Conservation (phyloP, 768 basidiomycete genomes). For the Leccinum arenicola region DNA sequence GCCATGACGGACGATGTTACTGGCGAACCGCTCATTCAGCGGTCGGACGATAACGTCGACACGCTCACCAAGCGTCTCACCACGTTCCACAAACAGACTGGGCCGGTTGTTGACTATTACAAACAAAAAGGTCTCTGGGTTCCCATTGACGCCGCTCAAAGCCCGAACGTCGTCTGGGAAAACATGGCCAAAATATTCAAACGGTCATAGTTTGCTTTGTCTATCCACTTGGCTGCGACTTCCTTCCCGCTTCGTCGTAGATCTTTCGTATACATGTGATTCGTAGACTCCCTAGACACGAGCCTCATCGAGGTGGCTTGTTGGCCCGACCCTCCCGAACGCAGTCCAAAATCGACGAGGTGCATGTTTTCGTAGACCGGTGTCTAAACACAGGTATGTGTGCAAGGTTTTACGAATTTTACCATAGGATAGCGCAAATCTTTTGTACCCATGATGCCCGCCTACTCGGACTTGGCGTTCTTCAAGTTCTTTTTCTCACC, state of each 20-base stretch:
- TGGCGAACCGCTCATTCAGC: constrained; percentile 94
- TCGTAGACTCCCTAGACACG: constrained; percentile 18
- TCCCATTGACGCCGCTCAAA: constrained; percentile 91
- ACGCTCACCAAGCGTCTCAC: constrained; percentile 84
- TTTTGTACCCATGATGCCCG: background rate
- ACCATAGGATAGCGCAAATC: constrained; percentile 5
- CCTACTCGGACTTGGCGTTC: constrained; percentile 29
- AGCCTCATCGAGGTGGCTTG: constrained; percentile 3
- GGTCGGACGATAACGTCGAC: constrained; percentile 97
- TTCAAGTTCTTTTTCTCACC: constrained; percentile 54
- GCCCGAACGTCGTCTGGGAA: constrained; percentile 91
- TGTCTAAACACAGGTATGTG: constrained; percentile 25
- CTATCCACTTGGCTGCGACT: background rate
- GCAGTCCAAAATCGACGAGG: background rate
- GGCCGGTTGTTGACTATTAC: constrained; percentile 96
- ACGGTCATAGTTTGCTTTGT: constrained; percentile 15
- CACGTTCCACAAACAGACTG: constrained; percentile 92
- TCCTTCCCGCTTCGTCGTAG: constrained; percentile 8
- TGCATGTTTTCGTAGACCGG: constrained; percentile 7
- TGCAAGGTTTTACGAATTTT: constrained; percentile 5
- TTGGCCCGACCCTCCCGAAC: background rate
- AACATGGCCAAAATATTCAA: constrained; percentile 65
- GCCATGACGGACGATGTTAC: constrained; percentile 89
- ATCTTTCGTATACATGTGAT: constrained; percentile 26
- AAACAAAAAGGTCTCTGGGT: constrained; percentile 87